Percentiles rank a stretch among this genome's conserved stretches.
These are phyloP conservation scores for Emergomyces pasteurianus DNA, from an alignment of 2,329 filamentous ascomycete genomes.

Conservation along the genomic window DNA sequence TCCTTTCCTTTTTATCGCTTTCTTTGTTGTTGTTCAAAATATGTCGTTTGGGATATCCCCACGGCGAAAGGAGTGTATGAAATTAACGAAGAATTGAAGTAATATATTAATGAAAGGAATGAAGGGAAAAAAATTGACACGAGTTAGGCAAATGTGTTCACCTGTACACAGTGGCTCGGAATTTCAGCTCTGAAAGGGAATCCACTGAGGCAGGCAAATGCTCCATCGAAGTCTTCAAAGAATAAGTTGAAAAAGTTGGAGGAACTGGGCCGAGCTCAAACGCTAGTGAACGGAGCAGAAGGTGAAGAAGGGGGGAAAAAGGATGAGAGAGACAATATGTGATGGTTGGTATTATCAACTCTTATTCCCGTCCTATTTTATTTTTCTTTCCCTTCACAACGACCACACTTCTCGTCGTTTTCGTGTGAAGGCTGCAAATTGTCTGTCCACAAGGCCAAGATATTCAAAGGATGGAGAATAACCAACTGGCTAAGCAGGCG, in stretches of 20 bases:
- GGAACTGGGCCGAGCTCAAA: neutral
- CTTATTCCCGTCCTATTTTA: no score
- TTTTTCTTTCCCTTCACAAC: neutral
- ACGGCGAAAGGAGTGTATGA: neutral
- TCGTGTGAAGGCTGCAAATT: neutral
- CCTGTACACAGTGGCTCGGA: constrained; percentile 15
- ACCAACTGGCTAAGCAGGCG: neutral
- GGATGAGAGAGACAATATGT: neutral
- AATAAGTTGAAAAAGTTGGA: constrained; percentile 1
- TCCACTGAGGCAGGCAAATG: constrained; percentile 15
- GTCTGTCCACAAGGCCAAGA: neutral
- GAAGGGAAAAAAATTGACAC: constrained; percentile 2
- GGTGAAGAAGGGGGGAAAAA: neutral
- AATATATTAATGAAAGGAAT: constrained; percentile 5
- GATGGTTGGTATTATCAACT: neutral
- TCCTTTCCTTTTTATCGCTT: neutral
- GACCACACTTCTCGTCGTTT: neutral
- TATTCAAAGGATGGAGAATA: neutral
- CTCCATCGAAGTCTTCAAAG: constrained; percentile 16
- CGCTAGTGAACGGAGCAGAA: neutral
- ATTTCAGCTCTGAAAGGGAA: constrained; percentile 15
- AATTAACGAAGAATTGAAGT: neutral
- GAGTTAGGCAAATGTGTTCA: constrained; percentile 8
- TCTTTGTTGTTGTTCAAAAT: neutral
- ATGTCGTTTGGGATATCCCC: neutral